Conservation (phyloP, 495 filamentous ascomycete genomes). For the Sordaria brevicollis region DNA sequence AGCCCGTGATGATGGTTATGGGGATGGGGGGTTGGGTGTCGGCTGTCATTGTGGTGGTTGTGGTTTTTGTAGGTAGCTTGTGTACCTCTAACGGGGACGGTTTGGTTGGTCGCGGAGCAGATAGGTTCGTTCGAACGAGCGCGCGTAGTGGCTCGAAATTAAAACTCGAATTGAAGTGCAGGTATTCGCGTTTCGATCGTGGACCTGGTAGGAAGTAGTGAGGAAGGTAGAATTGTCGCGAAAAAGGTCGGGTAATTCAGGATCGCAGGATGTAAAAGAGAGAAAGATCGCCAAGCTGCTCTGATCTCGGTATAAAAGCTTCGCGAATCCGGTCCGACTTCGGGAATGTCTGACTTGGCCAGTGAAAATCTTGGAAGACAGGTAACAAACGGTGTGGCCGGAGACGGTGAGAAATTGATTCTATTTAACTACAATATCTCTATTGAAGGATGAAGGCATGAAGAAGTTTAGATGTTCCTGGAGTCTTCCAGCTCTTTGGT, state of each 20-base stretch:
- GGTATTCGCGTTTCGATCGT: too few relatives aligned
- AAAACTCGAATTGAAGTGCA: too few relatives aligned
- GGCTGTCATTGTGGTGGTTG: background rate
- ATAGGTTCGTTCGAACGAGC: too few relatives aligned
- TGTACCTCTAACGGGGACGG: too few relatives aligned
- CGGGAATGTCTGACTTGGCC: background rate
- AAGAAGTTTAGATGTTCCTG: background rate
- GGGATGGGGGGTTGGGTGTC: constrained; percentile 56
- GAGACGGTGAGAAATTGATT: background rate
- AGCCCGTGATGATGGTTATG: constrained; percentile 90
- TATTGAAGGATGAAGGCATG: background rate
- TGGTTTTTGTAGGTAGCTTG: background rate
- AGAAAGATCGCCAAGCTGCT: background rate
- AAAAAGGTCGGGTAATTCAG: background rate
- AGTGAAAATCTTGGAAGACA: background rate
- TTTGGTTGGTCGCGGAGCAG: background rate
- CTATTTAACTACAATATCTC: background rate
- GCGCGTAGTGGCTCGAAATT: too few relatives aligned
- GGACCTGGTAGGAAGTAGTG: background rate
- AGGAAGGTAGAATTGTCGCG: background rate
- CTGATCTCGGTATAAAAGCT: background rate
- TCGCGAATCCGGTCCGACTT: background rate
- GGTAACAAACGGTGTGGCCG: background rate
- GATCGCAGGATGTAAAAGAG: background rate
- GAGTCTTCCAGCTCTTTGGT: background rate